These are phyloP conservation scores for Delonix regia DNA, from an alignment of 306 rosid genomes.

Conservation along the genomic window DNA sequence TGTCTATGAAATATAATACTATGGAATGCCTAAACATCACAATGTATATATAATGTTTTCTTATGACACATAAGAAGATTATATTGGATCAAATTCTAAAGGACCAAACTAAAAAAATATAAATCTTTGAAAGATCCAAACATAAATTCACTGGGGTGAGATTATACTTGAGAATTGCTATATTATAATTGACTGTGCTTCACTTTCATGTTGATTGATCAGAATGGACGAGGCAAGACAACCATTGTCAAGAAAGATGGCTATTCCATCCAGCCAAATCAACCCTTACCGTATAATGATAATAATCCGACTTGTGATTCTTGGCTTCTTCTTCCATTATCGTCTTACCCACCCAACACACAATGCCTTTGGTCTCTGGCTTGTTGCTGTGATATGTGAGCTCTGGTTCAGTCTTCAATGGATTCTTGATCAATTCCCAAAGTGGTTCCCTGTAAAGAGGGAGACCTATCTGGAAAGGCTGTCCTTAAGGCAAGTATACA, in stretches of 20 bases:
- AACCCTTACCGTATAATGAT: constrained; percentile 70
- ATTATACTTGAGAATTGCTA: too few species aligned
- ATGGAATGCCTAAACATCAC: too few species aligned
- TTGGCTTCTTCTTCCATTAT: constrained; percentile 73
- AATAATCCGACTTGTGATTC: constrained; percentile 60
- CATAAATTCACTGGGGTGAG: too few species aligned
- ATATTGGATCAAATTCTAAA: too few species aligned
- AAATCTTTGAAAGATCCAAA: too few species aligned
- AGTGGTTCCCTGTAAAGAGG: constrained; percentile 67
- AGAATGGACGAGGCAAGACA: constrained; percentile 76
- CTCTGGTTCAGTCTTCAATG: constrained; percentile 73
- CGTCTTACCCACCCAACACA: constrained; percentile 58
- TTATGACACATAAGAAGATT: too few species aligned
- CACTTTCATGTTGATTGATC: background rate
- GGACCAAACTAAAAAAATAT: too few species aligned
- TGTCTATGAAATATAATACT: too few species aligned
- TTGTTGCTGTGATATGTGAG: constrained; percentile 68
- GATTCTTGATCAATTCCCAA: constrained; percentile 72
- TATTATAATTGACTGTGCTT: too few species aligned
- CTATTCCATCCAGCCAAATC: constrained; percentile 58
- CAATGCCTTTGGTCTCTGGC: constrained; percentile 70
- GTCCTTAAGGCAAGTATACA: constrained; percentile 57
- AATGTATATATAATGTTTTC: too few species aligned
- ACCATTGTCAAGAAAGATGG: constrained; percentile 65
- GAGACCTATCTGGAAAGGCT: constrained; percentile 69